These are phyloP conservation scores for Hortaea werneckii DNA, from an alignment of 2,329 filamentous ascomycete genomes.

Conservation along the genomic window DNA sequence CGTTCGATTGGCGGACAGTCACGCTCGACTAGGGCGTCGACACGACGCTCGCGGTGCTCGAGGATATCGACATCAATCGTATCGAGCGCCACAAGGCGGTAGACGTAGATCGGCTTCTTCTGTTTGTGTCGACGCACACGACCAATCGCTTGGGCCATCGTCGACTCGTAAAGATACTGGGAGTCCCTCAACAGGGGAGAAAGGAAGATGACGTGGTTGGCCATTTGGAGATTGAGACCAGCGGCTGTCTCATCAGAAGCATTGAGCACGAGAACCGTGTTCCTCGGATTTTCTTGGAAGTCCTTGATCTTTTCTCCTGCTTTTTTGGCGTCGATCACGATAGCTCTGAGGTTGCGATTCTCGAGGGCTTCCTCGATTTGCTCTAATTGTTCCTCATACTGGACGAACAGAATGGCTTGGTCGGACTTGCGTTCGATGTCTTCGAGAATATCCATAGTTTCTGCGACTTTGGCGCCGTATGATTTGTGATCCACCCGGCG, in stretches of 20 bases:
- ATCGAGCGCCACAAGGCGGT: constrained; percentile 75
- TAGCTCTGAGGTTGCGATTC: constrained; percentile 22
- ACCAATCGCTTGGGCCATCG: constrained; percentile 55
- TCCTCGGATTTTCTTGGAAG: constrained; percentile 20
- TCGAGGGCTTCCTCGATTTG: constrained; percentile 27
- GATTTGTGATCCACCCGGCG: constrained; percentile 5
- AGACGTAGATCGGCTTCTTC: constrained; percentile 46
- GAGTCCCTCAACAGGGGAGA: constrained; percentile 42
- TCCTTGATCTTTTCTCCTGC: constrained; percentile 12
- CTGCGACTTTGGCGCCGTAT: constrained; percentile 40
- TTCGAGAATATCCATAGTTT: constrained; percentile 36
- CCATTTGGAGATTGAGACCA: constrained; percentile 50
- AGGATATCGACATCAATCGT: constrained; percentile 41
- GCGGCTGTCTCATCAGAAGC: constrained; percentile 48
- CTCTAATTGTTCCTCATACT: constrained; percentile 38
- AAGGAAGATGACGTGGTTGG: constrained; percentile 56
- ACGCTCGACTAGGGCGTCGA: constrained; percentile 15
- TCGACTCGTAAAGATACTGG: constrained; percentile 45
- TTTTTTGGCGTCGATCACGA: constrained; percentile 24
- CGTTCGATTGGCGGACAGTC: constrained; percentile 6
- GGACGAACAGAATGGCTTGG: constrained; percentile 47
- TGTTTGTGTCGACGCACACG: constrained; percentile 51
- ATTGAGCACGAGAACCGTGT: constrained; percentile 48
- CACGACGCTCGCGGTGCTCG: constrained; percentile 32
- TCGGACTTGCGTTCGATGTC: constrained; percentile 31